Percentiles rank a stretch among this genome's conserved stretches.
Evolutionary conservation across 164 flowering plant species (phyloP).

Genomic region (Macadamia tetraphylla): DNA sequence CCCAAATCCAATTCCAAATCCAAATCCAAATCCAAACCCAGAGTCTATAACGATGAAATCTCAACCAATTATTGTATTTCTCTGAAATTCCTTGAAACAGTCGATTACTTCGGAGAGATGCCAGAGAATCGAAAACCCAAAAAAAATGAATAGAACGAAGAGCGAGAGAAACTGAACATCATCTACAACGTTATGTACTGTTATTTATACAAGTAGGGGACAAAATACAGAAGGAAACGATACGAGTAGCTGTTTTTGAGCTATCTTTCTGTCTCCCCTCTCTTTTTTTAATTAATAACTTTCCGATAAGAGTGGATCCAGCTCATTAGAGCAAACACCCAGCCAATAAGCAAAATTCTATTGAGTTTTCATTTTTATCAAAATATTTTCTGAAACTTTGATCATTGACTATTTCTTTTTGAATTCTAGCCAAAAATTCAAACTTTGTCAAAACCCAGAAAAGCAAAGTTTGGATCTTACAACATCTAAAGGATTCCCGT

Average conservation of each 20-base stretch:
- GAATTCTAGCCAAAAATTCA: too few species aligned
- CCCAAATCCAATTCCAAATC: neutral
- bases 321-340: neutral
- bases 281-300: neutral
- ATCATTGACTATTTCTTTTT: too few species aligned
- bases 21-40: neutral
- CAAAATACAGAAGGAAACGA: neutral
- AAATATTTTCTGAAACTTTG: too few species aligned
- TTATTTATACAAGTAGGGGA: too few species aligned
- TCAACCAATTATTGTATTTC: neutral
- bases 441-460: too few species aligned
- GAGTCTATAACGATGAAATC: neutral
- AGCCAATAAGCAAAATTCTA: too few species aligned
- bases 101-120: neutral
- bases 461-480: too few species aligned
- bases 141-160: neutral
- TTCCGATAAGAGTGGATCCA: neutral
- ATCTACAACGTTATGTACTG: neutral
- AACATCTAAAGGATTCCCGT: too few species aligned
- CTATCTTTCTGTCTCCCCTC: neutral
- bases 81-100: neutral
- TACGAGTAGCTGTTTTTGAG: neutral
- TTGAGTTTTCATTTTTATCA: too few species aligned
- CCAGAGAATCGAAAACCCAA: neutral
- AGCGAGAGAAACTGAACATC: neutral